Conservation (phyloP, 2,329 filamentous ascomycete species). For the Phyllosticta citrichinensis region DNA sequence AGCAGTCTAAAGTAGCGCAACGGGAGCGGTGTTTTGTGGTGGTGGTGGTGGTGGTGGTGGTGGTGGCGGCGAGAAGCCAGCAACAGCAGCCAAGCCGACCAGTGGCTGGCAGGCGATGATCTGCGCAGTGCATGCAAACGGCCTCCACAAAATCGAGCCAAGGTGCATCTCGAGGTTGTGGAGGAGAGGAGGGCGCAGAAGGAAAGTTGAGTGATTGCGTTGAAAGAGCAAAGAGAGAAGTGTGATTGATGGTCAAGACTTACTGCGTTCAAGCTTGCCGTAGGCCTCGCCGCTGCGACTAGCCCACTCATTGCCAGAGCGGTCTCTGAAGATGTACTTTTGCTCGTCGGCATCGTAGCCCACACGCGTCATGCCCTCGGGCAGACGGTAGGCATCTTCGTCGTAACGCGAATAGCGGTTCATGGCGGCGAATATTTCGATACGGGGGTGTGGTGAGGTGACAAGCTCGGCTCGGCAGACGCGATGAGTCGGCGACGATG, state of each 20-base stretch:
- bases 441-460: neutral
- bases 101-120: neutral
- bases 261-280: constrained; percentile 34
- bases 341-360: constrained; percentile 49
- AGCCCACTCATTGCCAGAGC: constrained; percentile 41
- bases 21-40: neutral
- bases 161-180: neutral
- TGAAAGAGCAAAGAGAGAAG: neutral
- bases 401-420: constrained; percentile 8
- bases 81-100: neutral
- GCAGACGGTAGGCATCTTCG: constrained; percentile 42
- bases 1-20: neutral
- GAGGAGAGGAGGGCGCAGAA: neutral
- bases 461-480: neutral
- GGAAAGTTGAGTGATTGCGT: neutral
- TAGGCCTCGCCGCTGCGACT: constrained; percentile 42
- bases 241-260: neutral
- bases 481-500: neutral
- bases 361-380: constrained; percentile 44
- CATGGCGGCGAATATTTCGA: neutral
- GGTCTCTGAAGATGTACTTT: constrained; percentile 43
- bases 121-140: neutral
- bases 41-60: neutral
- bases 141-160: neutral
- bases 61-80: neutral